These are phyloP conservation scores for Fragaria nilgerrensis DNA, from an alignment of 306 rosid genomes.

Conservation along the genomic window DNA sequence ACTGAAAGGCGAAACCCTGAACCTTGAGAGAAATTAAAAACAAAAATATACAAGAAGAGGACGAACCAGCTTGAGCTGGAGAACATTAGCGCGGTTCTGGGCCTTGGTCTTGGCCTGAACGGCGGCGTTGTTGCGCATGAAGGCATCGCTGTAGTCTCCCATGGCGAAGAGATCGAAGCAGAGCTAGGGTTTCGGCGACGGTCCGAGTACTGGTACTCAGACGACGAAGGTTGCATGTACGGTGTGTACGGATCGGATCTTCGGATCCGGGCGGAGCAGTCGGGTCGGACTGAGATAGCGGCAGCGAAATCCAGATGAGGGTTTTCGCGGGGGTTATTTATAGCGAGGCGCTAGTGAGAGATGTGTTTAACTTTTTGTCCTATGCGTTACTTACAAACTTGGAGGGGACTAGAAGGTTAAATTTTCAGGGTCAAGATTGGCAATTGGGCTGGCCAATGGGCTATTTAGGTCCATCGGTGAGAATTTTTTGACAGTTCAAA, in stretches of 20 bases:
- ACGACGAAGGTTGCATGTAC: slow-evolving; percentile 15
- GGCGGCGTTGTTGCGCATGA: slow-evolving; percentile 97
- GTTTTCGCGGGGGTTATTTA: slow-evolving; percentile 3
- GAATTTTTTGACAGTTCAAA: too few species aligned
- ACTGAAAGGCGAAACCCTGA: background rate
- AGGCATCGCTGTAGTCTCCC: slow-evolving; percentile 82
- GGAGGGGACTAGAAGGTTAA: too few species aligned
- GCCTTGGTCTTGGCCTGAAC: slow-evolving; percentile 98
- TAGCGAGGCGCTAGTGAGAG: too few species aligned
- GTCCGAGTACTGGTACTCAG: slow-evolving; percentile 9
- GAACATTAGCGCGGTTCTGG: slow-evolving; percentile 95
- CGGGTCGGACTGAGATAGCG: slow-evolving; percentile 23
- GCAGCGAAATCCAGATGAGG: background rate
- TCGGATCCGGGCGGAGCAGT: slow-evolving; percentile 31
- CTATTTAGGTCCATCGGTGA: too few species aligned
- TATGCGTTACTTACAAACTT: too few species aligned
- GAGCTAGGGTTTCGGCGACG: slow-evolving; percentile 12
- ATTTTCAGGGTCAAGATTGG: too few species aligned
- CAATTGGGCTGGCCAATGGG: too few species aligned
- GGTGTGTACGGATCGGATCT: background rate
- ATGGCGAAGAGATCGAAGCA: slow-evolving; percentile 43
- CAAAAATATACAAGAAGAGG: background rate
- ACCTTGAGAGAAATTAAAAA: background rate
- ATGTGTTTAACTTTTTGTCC: too few species aligned
- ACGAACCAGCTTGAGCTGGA: slow-evolving; percentile 88